Percentiles rank a stretch among this genome's conserved stretches.
Evolutionary conservation across 768 basidiomycete genomes (phyloP).

Genomic region (Psilocybe sp.): DNA sequence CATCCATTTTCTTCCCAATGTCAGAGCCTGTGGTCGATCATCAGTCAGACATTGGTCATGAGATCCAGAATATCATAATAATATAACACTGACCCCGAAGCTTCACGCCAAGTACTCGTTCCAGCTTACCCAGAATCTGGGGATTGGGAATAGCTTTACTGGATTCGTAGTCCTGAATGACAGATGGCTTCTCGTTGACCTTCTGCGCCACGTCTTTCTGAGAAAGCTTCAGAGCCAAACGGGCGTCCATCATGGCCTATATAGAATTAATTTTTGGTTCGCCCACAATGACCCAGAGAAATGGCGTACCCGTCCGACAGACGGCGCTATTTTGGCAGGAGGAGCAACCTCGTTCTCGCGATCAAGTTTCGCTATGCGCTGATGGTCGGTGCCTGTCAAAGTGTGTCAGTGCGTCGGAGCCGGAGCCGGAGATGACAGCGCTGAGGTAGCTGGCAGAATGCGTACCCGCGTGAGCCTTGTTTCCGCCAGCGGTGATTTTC

Average conservation of each 20-base stretch:
- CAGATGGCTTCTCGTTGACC: constrained; percentile 89
- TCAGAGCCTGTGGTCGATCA: constrained; percentile 58
- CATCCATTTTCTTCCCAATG: constrained; percentile 86
- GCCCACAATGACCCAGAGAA: constrained; percentile 1
- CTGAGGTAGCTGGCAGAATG: neutral
- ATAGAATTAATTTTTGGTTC: constrained; percentile 9
- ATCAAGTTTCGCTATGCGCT: constrained; percentile 90
- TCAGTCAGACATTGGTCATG: constrained; percentile 7
- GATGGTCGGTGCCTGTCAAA: constrained; percentile 80
- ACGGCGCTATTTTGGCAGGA: constrained; percentile 72
- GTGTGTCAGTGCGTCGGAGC: neutral
- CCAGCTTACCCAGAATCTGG: constrained; percentile 86
- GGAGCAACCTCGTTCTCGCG: constrained; percentile 95
- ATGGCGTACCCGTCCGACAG: constrained; percentile 63
- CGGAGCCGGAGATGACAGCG: neutral
- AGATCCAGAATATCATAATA: neutral
- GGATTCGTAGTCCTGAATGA: constrained; percentile 87
- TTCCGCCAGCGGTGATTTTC: constrained; percentile 63
- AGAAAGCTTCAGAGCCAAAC: constrained; percentile 73
- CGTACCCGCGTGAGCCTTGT: constrained; percentile 76
- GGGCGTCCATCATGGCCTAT: constrained; percentile 80
- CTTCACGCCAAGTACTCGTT: constrained; percentile 82
- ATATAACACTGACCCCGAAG: constrained; percentile 66
- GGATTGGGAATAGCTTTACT: constrained; percentile 85
- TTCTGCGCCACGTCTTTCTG: constrained; percentile 93